Evolutionary conservation across 2,329 filamentous ascomycete genomes (phyloP), one percentile per base, ranked within the genome.

Genomic region (Pseudodiploospora longispora): DNA sequence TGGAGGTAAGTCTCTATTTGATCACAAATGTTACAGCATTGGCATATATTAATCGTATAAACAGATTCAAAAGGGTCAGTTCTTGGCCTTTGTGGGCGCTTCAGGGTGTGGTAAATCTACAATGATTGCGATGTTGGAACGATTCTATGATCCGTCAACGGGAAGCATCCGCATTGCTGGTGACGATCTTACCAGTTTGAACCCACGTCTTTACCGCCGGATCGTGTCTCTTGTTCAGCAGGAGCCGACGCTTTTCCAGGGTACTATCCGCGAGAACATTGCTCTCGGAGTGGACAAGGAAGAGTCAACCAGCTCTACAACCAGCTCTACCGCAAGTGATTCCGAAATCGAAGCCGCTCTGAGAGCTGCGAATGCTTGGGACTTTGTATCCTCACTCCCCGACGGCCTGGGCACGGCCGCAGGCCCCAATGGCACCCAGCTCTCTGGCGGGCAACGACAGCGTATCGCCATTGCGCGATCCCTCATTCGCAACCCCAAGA

Each of bases 381-480:
- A 71, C 35, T 76, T 76, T 47, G 68, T 76, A 2, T 82, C 83
- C 59, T 90, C 95, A 59, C 94, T 96, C 57, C 90, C 90, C 30
- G 87, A 95, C 47, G 90, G 90, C 3, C 77, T 96, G 5, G 87
- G 95, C 57, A 96, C 90, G 0, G 82, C 83, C 47, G 88, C 91
- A 19, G 90, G 90, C 43, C 81, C 88, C n/a, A 47, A 47, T 5
- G 50, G 50, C 8, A 46, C 41, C 4, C 44, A 47, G 19, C 43
- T 52, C 4, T 51, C 48, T 1, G 50, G 50, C 10, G 50, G 50
- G 2, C 50, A 52, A 28, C 43, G 48, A 6, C 50, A 52, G n/a
- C 48, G 50, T 12, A 52, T 52, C 27, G 46, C 50, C 10, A 52
- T 52, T 35, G 50, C 50, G 5, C 39, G 50, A 7, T 41, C 50